Evolutionary conservation across 306 rosid genomes (phyloP).

Genomic region (apple (Malus domestica)): ASM211411v1 NC_041799.1:14672501-14673000

Average conservation of each 20-base stretch:
- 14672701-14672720: conserved; percentile 40
- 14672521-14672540: not conserved
- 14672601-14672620: not conserved
- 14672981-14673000: too few relatives aligned
- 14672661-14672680: not conserved
- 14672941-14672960: too few relatives aligned
- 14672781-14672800: conserved; percentile 61
- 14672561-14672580: not conserved
- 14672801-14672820: conserved; percentile 64
- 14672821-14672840: conserved; percentile 45
- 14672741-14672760: conserved; percentile 54
- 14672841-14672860: too few relatives aligned
- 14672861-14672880: too few relatives aligned
- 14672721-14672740: conserved; percentile 81
- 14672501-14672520: not conserved
- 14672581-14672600: not conserved
- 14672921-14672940: too few relatives aligned
- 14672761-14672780: conserved; percentile 41
- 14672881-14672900: too few relatives aligned
- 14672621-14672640: not conserved
- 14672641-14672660: conserved; percentile 27
- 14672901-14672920: too few relatives aligned
- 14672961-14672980: too few relatives aligned
- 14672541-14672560: not conserved
- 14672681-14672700: conserved; percentile 17